Conservation (phyloP, 768 basidiomycete genomes). For the Tylopilus cervinicoccineus region DNA sequence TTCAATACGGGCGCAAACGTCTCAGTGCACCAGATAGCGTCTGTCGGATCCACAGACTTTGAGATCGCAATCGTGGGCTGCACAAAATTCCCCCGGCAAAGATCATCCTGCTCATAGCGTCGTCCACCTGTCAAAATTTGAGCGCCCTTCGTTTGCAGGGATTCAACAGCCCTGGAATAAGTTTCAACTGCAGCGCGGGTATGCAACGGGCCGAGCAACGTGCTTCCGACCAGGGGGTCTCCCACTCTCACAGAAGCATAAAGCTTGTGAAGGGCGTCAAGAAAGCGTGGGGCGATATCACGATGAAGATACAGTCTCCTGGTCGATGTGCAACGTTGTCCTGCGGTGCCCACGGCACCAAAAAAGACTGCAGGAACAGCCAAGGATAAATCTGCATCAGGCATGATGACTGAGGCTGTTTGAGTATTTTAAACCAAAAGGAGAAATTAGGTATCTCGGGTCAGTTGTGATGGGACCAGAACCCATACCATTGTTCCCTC, state of each 20-base stretch:
- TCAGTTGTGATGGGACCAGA: conserved; percentile 15
- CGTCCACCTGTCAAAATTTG: conserved; percentile 75
- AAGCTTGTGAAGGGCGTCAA: conserved; percentile 66
- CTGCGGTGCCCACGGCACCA: conserved; percentile 83
- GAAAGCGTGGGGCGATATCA: conserved; percentile 69
- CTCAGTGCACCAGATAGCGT: conserved; percentile 71
- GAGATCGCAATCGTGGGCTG: conserved; percentile 82
- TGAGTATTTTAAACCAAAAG: conserved; percentile 13
- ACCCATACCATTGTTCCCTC: conserved; percentile 86
- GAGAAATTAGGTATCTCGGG: conserved; percentile 17
- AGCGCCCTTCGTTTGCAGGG: conserved; percentile 62
- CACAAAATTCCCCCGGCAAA: conserved; percentile 80
- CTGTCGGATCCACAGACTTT: conserved; percentile 46
- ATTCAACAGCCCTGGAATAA: conserved; percentile 59
- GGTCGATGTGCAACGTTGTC: conserved; percentile 84
- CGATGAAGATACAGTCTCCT: conserved; percentile 87
- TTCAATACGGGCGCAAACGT: conserved; percentile 89
- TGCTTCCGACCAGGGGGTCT: conserved; percentile 73
- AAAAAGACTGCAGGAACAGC: conserved; percentile 92
- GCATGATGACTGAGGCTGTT: conserved; percentile 85
- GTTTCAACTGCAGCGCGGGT: conserved; percentile 59
- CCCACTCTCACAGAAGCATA: conserved; percentile 74
- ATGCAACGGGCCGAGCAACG: conserved; percentile 87
- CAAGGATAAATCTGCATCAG: conserved; percentile 87
- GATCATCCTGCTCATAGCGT: conserved; percentile 45